These are phyloP conservation scores for Sporothrix pseudoabietina DNA, from an alignment of 2,329 filamentous ascomycete genomes.

Conservation along the genomic window DNA sequence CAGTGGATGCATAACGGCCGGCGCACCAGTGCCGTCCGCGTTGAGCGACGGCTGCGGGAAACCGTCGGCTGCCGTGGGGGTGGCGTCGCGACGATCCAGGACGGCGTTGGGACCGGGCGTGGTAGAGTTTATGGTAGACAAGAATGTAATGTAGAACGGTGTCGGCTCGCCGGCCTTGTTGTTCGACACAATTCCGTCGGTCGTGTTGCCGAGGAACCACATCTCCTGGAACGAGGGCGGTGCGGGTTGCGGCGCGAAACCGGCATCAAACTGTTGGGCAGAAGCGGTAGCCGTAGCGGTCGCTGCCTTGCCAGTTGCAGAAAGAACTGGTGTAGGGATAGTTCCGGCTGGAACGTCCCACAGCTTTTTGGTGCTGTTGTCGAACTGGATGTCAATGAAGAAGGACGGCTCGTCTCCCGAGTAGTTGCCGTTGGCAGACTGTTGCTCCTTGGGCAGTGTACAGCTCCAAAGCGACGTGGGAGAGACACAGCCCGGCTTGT, in stretches of 20 bases:
- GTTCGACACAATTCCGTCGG: constrained; percentile 67
- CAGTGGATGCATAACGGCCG: constrained; percentile 71
- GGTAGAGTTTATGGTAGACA: constrained; percentile 50
- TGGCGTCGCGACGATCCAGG: constrained; percentile 38
- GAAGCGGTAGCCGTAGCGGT: background rate
- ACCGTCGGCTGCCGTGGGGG: constrained; percentile 39
- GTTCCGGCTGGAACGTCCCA: constrained; percentile 52
- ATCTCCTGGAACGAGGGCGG: constrained; percentile 70
- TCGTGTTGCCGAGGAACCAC: constrained; percentile 81
- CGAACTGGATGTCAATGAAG: constrained; percentile 74
- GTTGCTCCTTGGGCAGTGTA: constrained; percentile 75
- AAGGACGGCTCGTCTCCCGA: constrained; percentile 73
- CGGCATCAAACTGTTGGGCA: constrained; percentile 32
- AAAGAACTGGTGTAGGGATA: constrained; percentile 34
- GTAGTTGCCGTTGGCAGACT: constrained; percentile 64
- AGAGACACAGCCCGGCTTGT: constrained; percentile 69
- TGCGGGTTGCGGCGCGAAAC: constrained; percentile 56
- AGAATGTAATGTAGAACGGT: constrained; percentile 81
- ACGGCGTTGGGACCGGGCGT: constrained; percentile 39
- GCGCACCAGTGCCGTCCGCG: constrained; percentile 69
- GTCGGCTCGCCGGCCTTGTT: constrained; percentile 82
- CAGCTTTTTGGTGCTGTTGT: constrained; percentile 58
- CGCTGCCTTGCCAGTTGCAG: background rate
- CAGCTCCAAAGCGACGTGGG: constrained; percentile 84
- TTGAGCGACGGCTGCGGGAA: constrained; percentile 67